phyloP scores from a whole-genome alignment of 805 yeast species.

The Teunomyces panamensis region DNA sequence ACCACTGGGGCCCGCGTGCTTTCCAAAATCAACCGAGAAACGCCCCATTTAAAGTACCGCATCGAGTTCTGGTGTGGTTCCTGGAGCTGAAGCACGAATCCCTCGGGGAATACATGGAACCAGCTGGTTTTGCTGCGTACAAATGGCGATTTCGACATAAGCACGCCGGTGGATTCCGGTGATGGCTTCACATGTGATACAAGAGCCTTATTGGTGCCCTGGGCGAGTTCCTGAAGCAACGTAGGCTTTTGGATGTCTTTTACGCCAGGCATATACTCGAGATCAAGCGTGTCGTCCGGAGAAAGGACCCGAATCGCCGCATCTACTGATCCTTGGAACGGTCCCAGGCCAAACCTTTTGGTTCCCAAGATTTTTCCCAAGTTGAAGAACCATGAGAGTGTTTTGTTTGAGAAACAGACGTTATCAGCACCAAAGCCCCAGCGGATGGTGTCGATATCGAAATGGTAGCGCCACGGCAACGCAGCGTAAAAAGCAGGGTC shows the following conservation, averaged over 20 bases:
- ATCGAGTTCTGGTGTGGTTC: slow-evolving; percentile 81
- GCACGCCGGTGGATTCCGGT: slow-evolving; percentile 26
- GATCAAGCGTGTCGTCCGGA: slow-evolving; percentile 67
- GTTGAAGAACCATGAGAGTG: slow-evolving; percentile 64
- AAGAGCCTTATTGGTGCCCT: slow-evolving; percentile 10
- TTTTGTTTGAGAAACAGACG: slow-evolving; percentile 67
- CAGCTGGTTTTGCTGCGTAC: slow-evolving; percentile 69
- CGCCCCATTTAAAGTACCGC: slow-evolving; percentile 96
- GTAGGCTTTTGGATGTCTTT: slow-evolving; percentile 27
- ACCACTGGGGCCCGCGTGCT: slow-evolving; percentile 80
- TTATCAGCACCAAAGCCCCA: slow-evolving; percentile 97
- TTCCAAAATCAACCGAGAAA: slow-evolving; percentile 78
- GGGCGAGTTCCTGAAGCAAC: slow-evolving; percentile 39
- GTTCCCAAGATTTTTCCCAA: slow-evolving; percentile 88
- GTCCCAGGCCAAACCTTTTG: slow-evolving; percentile 86
- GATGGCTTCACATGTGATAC: slow-evolving; percentile 24
- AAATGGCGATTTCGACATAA: slow-evolving; percentile 45
- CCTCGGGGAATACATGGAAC: slow-evolving; percentile 96
- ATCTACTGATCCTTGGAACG: slow-evolving; percentile 87
- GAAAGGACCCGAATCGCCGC: slow-evolving; percentile 78
- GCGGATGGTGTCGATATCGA: slow-evolving; percentile 63
- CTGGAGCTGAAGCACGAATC: slow-evolving; percentile 80
- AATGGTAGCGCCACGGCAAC: slow-evolving; percentile 67
- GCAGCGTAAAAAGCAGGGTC: slow-evolving; percentile 91
- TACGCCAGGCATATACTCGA: slow-evolving; percentile 37